Base-by-base conservation (phyloP, 768 basidiomycete species). In the Xerocomellus chrysenteron region DNA sequence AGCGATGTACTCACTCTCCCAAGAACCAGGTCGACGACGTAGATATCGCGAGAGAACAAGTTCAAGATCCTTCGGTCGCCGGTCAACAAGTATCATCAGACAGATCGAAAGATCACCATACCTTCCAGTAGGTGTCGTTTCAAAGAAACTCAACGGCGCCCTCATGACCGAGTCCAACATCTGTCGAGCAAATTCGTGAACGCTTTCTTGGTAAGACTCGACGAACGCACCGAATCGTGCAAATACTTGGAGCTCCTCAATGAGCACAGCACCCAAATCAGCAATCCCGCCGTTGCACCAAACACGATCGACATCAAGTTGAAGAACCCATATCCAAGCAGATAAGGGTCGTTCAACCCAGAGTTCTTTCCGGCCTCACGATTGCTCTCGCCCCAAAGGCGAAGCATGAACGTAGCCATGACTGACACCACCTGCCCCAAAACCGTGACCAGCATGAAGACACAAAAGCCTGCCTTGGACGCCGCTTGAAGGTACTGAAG, bases 101-200 rank as follows among this genome's bases (percentile, higher is more conserved):
- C 4, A 45, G 1, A 26, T 7, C 1, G 10, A 26, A 50, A 19
- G 13, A 19, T 17, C 11, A 36, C 57, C 78, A 48, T 62, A 88
- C 89, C 88, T 82, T 61, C 93, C 93, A 16, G 83, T 86, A 2
- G 94, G 95, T 0, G 94, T 97, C 52, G 80, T 73, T 70, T 97
- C 95, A 68, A 97, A 98, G 77, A 92, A 98, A 62, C 83, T 85
- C 62, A 95, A 71, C 0, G 93, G 93, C 0, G 92, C 88, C 26
- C 81, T 82, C 78, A 98, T 84, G 35, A 98, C 79, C 3, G 92
- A 82, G 46, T 82, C 65, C 63, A 93, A 73, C 89, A 92, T 92
- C 88, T 91, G 57, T 17, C n/a, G 43, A 10, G 28, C 45, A 51
- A 56, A 52, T 48, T 37, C n/a, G 39, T 47, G 10, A 53, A 30